Evolutionary conservation across 2,329 filamentous ascomycete species (phyloP).

Genomic region (Ceratocystis cubensis): DNA sequence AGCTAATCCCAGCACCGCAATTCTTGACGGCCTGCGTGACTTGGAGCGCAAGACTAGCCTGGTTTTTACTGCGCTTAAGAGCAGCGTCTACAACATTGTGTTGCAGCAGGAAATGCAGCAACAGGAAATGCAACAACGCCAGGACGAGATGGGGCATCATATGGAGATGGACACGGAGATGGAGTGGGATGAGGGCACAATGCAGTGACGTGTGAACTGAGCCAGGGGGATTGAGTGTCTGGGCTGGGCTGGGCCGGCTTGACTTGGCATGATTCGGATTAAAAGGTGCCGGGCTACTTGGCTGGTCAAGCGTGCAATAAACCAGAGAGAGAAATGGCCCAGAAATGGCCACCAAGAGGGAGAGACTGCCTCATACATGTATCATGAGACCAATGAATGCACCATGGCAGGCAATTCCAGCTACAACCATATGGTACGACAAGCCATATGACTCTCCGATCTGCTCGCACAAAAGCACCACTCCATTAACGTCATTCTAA

Average conservation of each 20-base stretch:
- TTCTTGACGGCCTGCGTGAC: slow-evolving; percentile 72
- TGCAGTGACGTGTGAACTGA: slow-evolving; percentile 10
- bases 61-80: slow-evolving; percentile 91
- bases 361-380: neutral
- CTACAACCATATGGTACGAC: neutral
- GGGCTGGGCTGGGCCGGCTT: neutral
- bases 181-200: slow-evolving; percentile 19
- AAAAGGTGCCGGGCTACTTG: neutral
- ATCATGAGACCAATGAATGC: slow-evolving; percentile 1
- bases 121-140: slow-evolving; percentile 21
- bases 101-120: slow-evolving; percentile 76
- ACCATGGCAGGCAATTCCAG: too few species aligned
- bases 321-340: neutral
- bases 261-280: neutral
- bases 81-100: slow-evolving; percentile 97
- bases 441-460: neutral
- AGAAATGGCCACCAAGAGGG: neutral
- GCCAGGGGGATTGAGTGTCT: neutral
- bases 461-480: neutral
- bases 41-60: slow-evolving; percentile 89
- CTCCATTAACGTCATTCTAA: neutral
- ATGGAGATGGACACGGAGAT: slow-evolving; percentile 20
- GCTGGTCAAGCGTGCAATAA: neutral
- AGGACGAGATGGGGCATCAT: slow-evolving; percentile 25
- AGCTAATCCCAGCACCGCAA: slow-evolving; percentile 61